Base-by-base conservation (phyloP, 2,329 filamentous ascomycete species). In the Penicillium hesseltinei region DNA sequence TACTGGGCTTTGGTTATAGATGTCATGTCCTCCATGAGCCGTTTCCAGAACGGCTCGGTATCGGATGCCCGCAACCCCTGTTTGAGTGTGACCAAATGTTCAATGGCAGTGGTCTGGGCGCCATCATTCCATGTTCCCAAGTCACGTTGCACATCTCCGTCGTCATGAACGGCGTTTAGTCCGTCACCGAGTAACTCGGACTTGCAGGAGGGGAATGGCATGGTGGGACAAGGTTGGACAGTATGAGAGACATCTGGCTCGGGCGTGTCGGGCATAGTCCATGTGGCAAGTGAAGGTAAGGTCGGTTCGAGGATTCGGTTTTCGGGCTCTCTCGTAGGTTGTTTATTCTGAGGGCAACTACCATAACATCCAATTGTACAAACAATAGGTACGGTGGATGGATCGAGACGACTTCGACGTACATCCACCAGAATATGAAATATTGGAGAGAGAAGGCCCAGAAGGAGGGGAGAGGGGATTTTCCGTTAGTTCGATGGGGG, bases 1-100 rank as follows among this genome's bases (percentile, higher is more conserved):
- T 86, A 88, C 69, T 90, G 87, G 9, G 87, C 82, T 58, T 83
- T 82, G 57, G 83, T 79, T 36, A 90, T 83, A 46, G 78, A 77
- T 45, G 87, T 83, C 66, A 90, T 78, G 43, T 84, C 85, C 67
- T 88, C 82, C 74, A 88, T 84, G 56, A 89, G 75, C 23, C 81
- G 75, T 44, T 75, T 76, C 87, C 87, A 90, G 73, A 90, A 89
- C 49, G 81, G 78, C 58, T 86, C 81, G 2, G 78, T 81, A 50
- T 82, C 78, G 49, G 82, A 76, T 21, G 74, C 74, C 50, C 80
- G 78, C 19, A 90, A 73, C 19, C 75, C 73, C 50, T 76, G 71
- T 71, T 90, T 90, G 56, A 90, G 76, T 29, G 76, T 72, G 27
- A 88, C 79, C 49, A 89, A 71, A 49, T 80, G 77, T 70, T 89